Conservation (phyloP, 2,329 filamentous ascomycete species). For the Penicillium vulpinum region DNA sequence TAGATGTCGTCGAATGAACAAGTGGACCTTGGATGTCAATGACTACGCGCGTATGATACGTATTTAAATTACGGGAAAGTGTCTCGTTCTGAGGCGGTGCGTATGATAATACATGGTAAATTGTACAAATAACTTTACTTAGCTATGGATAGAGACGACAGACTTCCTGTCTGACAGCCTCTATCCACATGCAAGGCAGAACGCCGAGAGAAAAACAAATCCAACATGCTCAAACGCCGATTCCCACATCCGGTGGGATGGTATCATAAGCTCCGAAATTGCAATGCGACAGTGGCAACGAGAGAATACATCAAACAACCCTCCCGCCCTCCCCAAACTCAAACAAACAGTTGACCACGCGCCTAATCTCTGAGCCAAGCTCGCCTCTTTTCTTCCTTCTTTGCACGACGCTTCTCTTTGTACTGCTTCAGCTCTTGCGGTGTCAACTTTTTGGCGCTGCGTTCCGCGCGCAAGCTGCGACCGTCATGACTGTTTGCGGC, state of each 20-base stretch:
- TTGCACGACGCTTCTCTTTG: slow-evolving; percentile 83
- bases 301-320: slow-evolving; percentile 3
- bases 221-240: slow-evolving; percentile 20
- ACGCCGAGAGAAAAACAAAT: slow-evolving; percentile 11
- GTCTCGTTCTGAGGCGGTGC: background rate
- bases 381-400: slow-evolving; percentile 90
- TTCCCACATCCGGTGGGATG: slow-evolving; percentile 16
- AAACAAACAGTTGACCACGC: slow-evolving; percentile 31
- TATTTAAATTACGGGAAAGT: background rate
- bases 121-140: slow-evolving; percentile 2
- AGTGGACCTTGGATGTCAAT: background rate
- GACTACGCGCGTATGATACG: background rate
- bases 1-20: background rate
- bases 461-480: slow-evolving; percentile 85
- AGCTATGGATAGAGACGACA: background rate
- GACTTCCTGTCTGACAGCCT: slow-evolving; percentile 2
- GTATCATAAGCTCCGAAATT: slow-evolving; percentile 18
- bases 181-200: slow-evolving; percentile 17
- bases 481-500: slow-evolving; percentile 90
- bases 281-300: slow-evolving; percentile 14
- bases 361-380: slow-evolving; percentile 83
- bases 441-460: slow-evolving; percentile 76
- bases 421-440: slow-evolving; percentile 88
- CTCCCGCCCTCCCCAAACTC: background rate
- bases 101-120: slow-evolving; percentile 17